Conservation (phyloP, 345 rosid species). For the Brassica napus region Da-Ae NC_063436.1:21875501-21876000, state of each 20-base stretch:
- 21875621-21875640: conserved; percentile 14
- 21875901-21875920: no score
- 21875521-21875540: neutral
- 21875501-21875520: neutral
- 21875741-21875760: neutral
- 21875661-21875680: conserved; percentile 6
- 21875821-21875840: no score
- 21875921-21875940: no score
- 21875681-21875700: neutral
- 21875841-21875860: no score
- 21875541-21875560: neutral
- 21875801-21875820: no score
- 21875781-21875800: no score
- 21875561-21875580: no score
- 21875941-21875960: no score
- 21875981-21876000: no score
- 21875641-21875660: neutral
- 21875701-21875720: conserved; percentile 5
- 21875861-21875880: no score
- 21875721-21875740: conserved; percentile 2
- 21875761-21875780: neutral
- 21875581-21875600: neutral
- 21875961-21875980: no score
- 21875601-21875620: neutral
- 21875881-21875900: no score